Percentiles rank a stretch among this genome's conserved stretches.
Conservation (phyloP, 2,329 filamentous ascomycete genomes). For the Fusarium devonianum region DNA sequence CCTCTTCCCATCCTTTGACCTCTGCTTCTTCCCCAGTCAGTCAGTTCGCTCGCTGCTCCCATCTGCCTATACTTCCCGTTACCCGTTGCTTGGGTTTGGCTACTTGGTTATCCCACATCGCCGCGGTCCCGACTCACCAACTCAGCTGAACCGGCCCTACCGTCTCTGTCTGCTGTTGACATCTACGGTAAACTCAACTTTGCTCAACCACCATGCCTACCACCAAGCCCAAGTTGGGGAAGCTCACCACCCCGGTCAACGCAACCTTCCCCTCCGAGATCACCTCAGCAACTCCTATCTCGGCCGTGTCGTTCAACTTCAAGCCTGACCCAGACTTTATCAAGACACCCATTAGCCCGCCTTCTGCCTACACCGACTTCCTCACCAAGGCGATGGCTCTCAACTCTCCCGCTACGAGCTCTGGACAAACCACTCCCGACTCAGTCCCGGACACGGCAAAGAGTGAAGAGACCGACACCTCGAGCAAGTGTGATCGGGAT, state of each 20-base stretch:
- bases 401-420: constrained; percentile 69
- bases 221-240: constrained; percentile 65
- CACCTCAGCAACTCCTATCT: constrained; percentile 73
- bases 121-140: constrained; percentile 25
- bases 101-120: constrained; percentile 35
- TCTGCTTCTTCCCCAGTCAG: constrained; percentile 39
- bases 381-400: constrained; percentile 79
- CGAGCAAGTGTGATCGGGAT: constrained; percentile 65
- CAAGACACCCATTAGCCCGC: constrained; percentile 93
- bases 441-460: constrained; percentile 63
- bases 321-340: constrained; percentile 61
- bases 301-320: constrained; percentile 49
- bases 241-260: constrained; percentile 68
- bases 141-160: constrained; percentile 21
- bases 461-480: constrained; percentile 62
- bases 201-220: constrained; percentile 60
- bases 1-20: constrained; percentile 31
- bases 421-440: constrained; percentile 58
- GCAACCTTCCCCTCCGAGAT: constrained; percentile 68
- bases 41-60: constrained; percentile 40
- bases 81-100: constrained; percentile 29
- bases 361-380: constrained; percentile 90
- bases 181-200: constrained; percentile 15
- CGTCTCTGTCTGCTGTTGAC: constrained; percentile 2
- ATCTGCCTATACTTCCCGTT: constrained; percentile 32